Evolutionary conservation across 768 basidiomycete genomes (phyloP).

Genomic region (Pulveroboletus frians): DNA sequence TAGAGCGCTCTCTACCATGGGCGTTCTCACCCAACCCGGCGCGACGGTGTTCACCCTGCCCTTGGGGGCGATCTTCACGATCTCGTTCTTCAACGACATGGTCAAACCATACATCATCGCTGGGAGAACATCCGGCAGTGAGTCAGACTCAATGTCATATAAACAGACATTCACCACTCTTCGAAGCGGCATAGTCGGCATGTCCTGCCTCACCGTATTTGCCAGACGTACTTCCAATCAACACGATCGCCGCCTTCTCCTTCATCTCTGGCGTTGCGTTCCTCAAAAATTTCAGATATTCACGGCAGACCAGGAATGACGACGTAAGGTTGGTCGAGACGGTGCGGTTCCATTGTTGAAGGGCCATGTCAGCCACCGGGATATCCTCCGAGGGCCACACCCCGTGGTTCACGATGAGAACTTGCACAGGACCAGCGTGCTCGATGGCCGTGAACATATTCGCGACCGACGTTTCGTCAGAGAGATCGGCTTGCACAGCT

Average conservation of each 20-base stretch:
- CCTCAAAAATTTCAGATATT: conserved; percentile 48
- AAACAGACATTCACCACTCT: conserved; percentile 46
- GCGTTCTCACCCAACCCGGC: conserved; percentile 65
- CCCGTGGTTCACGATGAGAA: conserved; percentile 60
- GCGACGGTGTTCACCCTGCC: conserved; percentile 68
- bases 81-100: conserved; percentile 71
- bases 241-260: conserved; percentile 53
- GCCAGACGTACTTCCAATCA: conserved; percentile 69
- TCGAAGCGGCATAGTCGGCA: conserved; percentile 61
- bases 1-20: conserved; percentile 55
- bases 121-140: conserved; percentile 16
- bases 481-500: conserved; percentile 54
- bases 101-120: conserved; percentile 72
- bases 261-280: conserved; percentile 36
- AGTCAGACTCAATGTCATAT: not conserved
- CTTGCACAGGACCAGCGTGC: conserved; percentile 45
- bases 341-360: conserved; percentile 60
- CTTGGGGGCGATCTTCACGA: conserved; percentile 65
- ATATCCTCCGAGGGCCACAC: conserved; percentile 43
- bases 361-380: conserved; percentile 51
- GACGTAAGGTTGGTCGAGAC: conserved; percentile 61
- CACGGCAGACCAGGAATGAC: conserved; percentile 61
- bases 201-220: conserved; percentile 68
- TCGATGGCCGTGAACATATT: conserved; percentile 43
- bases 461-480: conserved; percentile 48